phyloP scores from a whole-genome alignment of 345 rosid species.

The Salix koriyanagi region DNA sequence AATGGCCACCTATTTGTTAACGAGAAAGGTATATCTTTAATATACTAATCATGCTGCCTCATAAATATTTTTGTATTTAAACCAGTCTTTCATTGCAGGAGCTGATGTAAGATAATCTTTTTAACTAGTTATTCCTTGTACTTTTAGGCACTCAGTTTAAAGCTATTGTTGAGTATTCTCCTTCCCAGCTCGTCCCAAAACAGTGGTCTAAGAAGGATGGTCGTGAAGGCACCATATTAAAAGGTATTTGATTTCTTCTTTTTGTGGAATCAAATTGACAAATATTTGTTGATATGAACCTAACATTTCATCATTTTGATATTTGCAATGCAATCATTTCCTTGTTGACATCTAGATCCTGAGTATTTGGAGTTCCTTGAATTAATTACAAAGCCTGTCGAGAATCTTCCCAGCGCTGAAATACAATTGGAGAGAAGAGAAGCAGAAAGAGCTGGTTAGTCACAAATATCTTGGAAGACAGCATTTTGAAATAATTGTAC shows the following conservation, averaged over 20 bases:
- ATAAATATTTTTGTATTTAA: constrained; percentile 5
- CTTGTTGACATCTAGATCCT: constrained; percentile 49
- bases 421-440: constrained; percentile 67
- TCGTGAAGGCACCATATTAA: constrained; percentile 59
- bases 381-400: constrained; percentile 62
- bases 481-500: neutral
- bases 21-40: constrained; percentile 57
- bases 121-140: neutral
- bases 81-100: neutral
- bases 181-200: constrained; percentile 63
- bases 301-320: constrained; percentile 7
- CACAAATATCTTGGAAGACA: neutral
- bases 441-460: constrained; percentile 65
- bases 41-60: neutral
- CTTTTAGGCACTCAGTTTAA: constrained; percentile 58
- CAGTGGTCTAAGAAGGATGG: constrained; percentile 55
- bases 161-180: constrained; percentile 67
- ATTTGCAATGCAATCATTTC: constrained; percentile 18
- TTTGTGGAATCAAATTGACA: neutral
- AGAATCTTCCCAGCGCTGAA: constrained; percentile 76
- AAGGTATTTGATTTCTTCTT: constrained; percentile 33
- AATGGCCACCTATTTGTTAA: constrained; percentile 70
- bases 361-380: constrained; percentile 78
- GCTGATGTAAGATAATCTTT: neutral
- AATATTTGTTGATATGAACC: constrained; percentile 12